These are phyloP conservation scores for Hymenoscyphus albidus DNA, from an alignment of 2,329 filamentous ascomycete species.

Conservation along the genomic window DNA sequence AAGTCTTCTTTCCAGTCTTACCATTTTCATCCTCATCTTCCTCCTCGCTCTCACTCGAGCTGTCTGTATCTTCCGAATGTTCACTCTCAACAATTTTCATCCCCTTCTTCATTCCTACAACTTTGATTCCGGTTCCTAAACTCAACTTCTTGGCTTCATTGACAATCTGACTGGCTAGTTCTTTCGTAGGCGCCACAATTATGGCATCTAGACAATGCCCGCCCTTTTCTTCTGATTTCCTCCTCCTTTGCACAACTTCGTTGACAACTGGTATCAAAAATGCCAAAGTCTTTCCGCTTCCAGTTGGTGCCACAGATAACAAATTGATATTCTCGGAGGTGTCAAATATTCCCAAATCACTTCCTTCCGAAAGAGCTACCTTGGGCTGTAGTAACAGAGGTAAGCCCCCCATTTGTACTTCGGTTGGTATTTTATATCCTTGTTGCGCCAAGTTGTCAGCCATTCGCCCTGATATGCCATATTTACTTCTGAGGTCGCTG, in stretches of 20 bases:
- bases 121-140: constrained; percentile 70
- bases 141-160: constrained; percentile 83
- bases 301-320: constrained; percentile 85
- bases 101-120: constrained; percentile 80
- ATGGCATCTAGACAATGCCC: constrained; percentile 59
- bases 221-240: constrained; percentile 36
- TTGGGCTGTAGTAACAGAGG: constrained; percentile 67
- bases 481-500: constrained; percentile 63
- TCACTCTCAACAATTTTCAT: constrained; percentile 59
- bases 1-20: constrained; percentile 36
- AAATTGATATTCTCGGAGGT: constrained; percentile 58
- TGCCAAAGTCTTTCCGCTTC: constrained; percentile 92
- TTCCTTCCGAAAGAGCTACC: constrained; percentile 43
- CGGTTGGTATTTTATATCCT: constrained; percentile 82
- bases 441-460: constrained; percentile 78
- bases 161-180: constrained; percentile 74
- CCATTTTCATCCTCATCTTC: constrained; percentile 31
- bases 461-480: constrained; percentile 69
- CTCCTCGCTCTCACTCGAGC: constrained; percentile 34
- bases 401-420: constrained; percentile 85
- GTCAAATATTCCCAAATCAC: constrained; percentile 30
- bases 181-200: constrained; percentile 74
- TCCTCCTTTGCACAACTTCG: constrained; percentile 58
- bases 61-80: constrained; percentile 30
- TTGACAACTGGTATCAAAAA: constrained; percentile 88